Percentiles rank a stretch among this genome's conserved stretches.
These are phyloP conservation scores for Zygotorulaspora chibaensis DNA, from an alignment of 805 yeast genomes.

Conservation along the genomic window DNA sequence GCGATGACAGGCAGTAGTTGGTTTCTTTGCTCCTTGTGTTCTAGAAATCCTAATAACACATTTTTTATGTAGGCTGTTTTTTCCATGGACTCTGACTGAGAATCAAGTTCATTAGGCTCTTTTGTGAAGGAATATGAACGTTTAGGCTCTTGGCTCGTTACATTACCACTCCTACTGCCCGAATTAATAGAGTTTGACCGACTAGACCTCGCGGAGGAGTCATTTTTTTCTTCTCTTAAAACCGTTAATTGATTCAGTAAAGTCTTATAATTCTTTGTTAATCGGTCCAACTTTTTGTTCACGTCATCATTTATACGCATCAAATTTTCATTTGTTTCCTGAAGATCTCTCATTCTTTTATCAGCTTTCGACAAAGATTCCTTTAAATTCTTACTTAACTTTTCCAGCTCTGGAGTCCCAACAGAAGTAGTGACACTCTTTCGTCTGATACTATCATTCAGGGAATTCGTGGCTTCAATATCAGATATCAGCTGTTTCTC, in stretches of 20 bases:
- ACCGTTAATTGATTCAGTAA: conserved; percentile 55
- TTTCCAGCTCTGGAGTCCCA: conserved; percentile 33
- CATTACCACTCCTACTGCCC: conserved; percentile 13
- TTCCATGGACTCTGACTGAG: conserved; percentile 31
- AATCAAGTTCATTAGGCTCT: conserved; percentile 5
- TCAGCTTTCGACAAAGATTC: conserved; percentile 50
- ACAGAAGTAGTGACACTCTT: conserved; percentile 25
- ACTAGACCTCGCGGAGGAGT: conserved; percentile 30
- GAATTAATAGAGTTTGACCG: conserved; percentile 39
- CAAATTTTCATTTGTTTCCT: conserved; percentile 48
- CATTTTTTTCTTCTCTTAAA: conserved; percentile 35
- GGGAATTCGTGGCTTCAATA: conserved; percentile 30
- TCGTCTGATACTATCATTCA: conserved; percentile 30
- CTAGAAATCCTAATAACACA: conserved; percentile 85
- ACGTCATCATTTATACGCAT: conserved; percentile 63
- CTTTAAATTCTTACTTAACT: conserved; percentile 41
- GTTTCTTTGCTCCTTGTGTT: conserved; percentile 86
- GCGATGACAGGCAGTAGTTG: conserved; percentile 83
- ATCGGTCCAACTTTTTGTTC: conserved; percentile 59
- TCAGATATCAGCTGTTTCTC: conserved; percentile 31
- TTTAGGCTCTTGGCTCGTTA: conserved; percentile 15
- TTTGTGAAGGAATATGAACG: conserved; percentile 19
- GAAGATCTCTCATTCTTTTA: conserved; percentile 51
- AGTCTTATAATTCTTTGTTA: conserved; percentile 64
- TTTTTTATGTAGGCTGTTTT: conserved; percentile 80